Evolutionary conservation across 495 filamentous ascomycete genomes (phyloP).

Genomic region (Talaromyces trachyspermus): DNA sequence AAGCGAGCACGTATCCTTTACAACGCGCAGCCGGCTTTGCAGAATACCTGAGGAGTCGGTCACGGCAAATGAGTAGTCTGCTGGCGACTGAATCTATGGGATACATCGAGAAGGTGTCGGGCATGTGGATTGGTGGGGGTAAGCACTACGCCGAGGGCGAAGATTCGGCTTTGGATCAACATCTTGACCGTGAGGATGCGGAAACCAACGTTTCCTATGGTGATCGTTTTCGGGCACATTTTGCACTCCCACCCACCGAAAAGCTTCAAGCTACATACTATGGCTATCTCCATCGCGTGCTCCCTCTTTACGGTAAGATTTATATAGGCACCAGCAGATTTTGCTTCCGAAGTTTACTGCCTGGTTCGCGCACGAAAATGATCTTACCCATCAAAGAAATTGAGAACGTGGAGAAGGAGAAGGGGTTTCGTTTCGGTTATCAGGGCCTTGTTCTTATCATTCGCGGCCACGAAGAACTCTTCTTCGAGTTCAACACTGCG

Average conservation of each 20-base stretch:
- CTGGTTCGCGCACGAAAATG: slow-evolving; percentile 86
- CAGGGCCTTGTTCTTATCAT: slow-evolving; percentile 88
- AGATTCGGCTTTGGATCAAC: slow-evolving; percentile 52
- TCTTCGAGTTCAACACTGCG: slow-evolving; percentile 80
- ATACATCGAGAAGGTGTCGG: slow-evolving; percentile 94
- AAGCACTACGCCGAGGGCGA: slow-evolving; percentile 79
- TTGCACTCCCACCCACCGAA: slow-evolving; percentile 77
- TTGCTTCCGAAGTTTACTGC: slow-evolving; percentile 88
- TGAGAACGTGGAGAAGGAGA: slow-evolving; percentile 91
- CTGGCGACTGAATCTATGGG: slow-evolving; percentile 93
- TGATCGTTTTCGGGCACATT: slow-evolving; percentile 80
- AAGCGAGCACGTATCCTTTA: slow-evolving; percentile 70
- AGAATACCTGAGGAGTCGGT: slow-evolving; percentile 68
- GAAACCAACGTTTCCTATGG: slow-evolving; percentile 54
- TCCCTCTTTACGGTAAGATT: slow-evolving; percentile 94
- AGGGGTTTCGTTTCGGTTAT: slow-evolving; percentile 88
- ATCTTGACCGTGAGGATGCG: slow-evolving; percentile 54
- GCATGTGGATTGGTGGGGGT: slow-evolving; percentile 90
- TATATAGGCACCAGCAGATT: slow-evolving; percentile 88
- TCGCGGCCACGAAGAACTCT: slow-evolving; percentile 88
- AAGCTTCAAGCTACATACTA: slow-evolving; percentile 88
- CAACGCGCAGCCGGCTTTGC: slow-evolving; percentile 82
- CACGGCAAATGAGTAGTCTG: slow-evolving; percentile 74
- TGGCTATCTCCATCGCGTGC: slow-evolving; percentile 75
- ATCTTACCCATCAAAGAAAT: slow-evolving; percentile 88